Evolutionary conservation across 2,329 filamentous ascomycete genomes (phyloP).

Genomic region (Fusarium anthophilum): DNA sequence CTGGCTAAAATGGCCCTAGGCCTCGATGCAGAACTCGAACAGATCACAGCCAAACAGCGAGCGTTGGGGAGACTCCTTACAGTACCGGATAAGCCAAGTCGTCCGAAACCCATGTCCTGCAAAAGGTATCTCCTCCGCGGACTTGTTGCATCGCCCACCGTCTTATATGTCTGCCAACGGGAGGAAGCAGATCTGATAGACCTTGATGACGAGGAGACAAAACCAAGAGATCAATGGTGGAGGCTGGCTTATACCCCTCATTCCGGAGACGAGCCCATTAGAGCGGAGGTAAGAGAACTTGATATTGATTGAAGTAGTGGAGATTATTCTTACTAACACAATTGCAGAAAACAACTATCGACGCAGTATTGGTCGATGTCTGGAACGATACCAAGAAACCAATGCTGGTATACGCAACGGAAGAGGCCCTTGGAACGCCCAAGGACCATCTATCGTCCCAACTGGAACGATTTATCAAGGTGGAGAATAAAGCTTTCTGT

Average conservation of each 20-base stretch:
- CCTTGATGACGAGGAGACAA: constrained; percentile 46
- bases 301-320: background rate
- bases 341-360: constrained; percentile 57
- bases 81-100: constrained; percentile 49
- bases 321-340: constrained; percentile 18
- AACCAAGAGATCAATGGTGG: constrained; percentile 64
- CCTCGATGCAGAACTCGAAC: constrained; percentile 45
- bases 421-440: constrained; percentile 43
- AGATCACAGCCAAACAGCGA: constrained; percentile 48
- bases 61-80: constrained; percentile 54
- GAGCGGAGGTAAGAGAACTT: constrained; percentile 56
- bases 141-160: constrained; percentile 56
- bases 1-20: constrained; percentile 41
- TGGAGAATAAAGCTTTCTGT: constrained; percentile 63
- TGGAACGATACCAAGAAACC: constrained; percentile 59
- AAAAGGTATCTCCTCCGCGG: constrained; percentile 62
- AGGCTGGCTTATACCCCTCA: constrained; percentile 55
- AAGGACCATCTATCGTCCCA: constrained; percentile 50
- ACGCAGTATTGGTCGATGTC: constrained; percentile 56
- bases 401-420: constrained; percentile 64
- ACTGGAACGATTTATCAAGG: constrained; percentile 57
- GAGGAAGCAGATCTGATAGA: constrained; percentile 55
- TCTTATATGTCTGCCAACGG: constrained; percentile 61
- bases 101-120: constrained; percentile 51
- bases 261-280: constrained; percentile 52